Percentiles rank a stretch among this genome's conserved stretches.
phyloP scores from a whole-genome alignment of 2,329 filamentous ascomycete genomes.

The Fusarium sororula region DNA sequence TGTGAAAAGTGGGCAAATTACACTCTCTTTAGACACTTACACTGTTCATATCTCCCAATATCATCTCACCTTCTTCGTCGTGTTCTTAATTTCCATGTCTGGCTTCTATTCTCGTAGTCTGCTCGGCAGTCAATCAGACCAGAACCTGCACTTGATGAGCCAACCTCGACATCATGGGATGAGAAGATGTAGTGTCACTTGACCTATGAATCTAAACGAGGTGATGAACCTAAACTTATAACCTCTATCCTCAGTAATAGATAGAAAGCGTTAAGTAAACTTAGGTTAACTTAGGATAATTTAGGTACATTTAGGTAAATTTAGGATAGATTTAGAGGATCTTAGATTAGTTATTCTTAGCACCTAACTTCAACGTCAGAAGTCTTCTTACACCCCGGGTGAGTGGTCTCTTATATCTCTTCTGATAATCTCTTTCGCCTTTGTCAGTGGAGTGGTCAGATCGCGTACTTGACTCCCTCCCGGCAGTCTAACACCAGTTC shows the following conservation, averaged over 20 bases:
- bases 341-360: too few relatives aligned
- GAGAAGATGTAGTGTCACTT: background rate
- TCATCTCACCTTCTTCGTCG: fast-evolving
- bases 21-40: background rate
- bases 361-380: fast-evolving
- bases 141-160: background rate
- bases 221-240: fast-evolving
- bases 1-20: background rate
- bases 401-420: too few relatives aligned
- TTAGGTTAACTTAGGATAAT: too few relatives aligned
- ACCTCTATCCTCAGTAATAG: fast-evolving
- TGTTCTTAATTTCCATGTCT: too few relatives aligned
- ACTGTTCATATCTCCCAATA: too few relatives aligned
- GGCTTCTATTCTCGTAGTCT: background rate
- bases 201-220: background rate
- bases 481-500: slow-evolving; percentile 38
- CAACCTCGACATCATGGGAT: background rate
- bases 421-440: too few relatives aligned
- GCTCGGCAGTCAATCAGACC: background rate
- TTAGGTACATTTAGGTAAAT: too few relatives aligned
- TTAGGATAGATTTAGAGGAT: too few relatives aligned
- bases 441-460: too few relatives aligned
- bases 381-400: too few relatives aligned
- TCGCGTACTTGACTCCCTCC: slow-evolving; percentile 20
- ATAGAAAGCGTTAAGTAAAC: background rate